Evolutionary conservation across 768 basidiomycete genomes (phyloP).

Genomic region (Strobilomyces echinocephalus): DNA sequence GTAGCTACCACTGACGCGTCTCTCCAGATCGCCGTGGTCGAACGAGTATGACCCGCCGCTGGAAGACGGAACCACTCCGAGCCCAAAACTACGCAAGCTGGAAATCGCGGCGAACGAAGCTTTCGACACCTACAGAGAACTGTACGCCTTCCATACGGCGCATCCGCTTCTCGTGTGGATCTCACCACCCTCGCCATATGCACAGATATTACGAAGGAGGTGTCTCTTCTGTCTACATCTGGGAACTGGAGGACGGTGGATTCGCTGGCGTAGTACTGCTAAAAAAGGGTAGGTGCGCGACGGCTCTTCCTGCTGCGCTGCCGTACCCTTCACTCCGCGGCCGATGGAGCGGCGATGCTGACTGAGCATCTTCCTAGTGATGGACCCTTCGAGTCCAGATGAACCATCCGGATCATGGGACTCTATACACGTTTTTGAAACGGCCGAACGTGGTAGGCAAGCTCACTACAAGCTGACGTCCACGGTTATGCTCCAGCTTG

Average conservation of each 20-base stretch:
- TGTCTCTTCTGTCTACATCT: constrained; percentile 92
- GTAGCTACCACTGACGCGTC: constrained; percentile 11
- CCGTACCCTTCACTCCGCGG: constrained; percentile 1
- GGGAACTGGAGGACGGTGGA: constrained; percentile 95
- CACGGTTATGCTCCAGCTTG: constrained; percentile 92
- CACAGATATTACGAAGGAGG: constrained; percentile 96
- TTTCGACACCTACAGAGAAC: constrained; percentile 95
- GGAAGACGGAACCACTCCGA: constrained; percentile 85
- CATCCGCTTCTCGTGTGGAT: background rate
- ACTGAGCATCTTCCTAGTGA: constrained; percentile 39
- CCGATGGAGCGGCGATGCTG: constrained; percentile 1
- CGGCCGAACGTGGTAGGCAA: constrained; percentile 83
- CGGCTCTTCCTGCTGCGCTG: background rate
- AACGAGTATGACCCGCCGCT: constrained; percentile 91
- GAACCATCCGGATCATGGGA: constrained; percentile 92
- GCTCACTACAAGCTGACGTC: constrained; percentile 97
- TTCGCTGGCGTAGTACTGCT: constrained; percentile 96
- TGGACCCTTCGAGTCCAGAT: constrained; percentile 49
- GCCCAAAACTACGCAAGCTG: constrained; percentile 78
- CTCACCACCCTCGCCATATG: background rate
- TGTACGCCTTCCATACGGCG: constrained; percentile 45
- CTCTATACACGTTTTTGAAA: constrained; percentile 97
- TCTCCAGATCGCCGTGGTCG: constrained; percentile 90
- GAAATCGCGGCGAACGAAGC: constrained; percentile 94
- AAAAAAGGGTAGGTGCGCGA: constrained; percentile 71